Percentiles rank a stretch among this genome's conserved stretches.
These are phyloP conservation scores for Xylaria cubensis DNA, from an alignment of 495 filamentous ascomycete species.

Conservation along the genomic window DNA sequence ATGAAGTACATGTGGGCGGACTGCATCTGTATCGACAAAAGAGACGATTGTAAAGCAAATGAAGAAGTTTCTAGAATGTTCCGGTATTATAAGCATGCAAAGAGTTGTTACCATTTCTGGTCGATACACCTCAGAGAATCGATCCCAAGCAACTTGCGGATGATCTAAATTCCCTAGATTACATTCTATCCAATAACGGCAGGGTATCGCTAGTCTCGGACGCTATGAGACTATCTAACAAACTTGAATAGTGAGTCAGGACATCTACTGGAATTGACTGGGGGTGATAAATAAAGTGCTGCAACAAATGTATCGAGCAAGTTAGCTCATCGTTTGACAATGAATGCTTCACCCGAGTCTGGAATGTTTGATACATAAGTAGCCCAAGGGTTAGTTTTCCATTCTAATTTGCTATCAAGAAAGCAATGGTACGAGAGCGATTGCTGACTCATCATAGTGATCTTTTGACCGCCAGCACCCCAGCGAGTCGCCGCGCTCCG, in stretches of 20 bases:
- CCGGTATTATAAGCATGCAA: background rate
- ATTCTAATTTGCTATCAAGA: background rate
- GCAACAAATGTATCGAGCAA: slow-evolving; percentile 32
- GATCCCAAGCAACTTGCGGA: background rate
- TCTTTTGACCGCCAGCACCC: too few species aligned
- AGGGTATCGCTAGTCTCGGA: background rate
- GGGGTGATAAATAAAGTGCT: slow-evolving; percentile 41
- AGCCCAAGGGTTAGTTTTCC: background rate
- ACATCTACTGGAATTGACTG: slow-evolving; percentile 27
- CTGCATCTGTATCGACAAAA: slow-evolving; percentile 29
- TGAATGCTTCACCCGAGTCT: slow-evolving; percentile 36
- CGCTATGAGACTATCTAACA: background rate
- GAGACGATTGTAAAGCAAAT: background rate
- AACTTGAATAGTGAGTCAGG: background rate
- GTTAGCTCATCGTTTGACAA: slow-evolving; percentile 35
- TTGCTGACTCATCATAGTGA: too few species aligned
- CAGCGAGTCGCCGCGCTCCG: too few species aligned
- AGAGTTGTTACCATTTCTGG: slow-evolving; percentile 3
- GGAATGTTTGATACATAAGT: slow-evolving; percentile 36
- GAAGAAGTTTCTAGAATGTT: background rate
- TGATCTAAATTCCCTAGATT: slow-evolving; percentile 1
- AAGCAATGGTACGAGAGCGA: too few species aligned
- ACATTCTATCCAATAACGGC: background rate
- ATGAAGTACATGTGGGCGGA: slow-evolving; percentile 31
- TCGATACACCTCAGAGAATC: background rate